Base-by-base conservation (phyloP, 2,329 filamentous ascomycete genomes). In the Phaeosphaeriaceae sp. region DNA sequence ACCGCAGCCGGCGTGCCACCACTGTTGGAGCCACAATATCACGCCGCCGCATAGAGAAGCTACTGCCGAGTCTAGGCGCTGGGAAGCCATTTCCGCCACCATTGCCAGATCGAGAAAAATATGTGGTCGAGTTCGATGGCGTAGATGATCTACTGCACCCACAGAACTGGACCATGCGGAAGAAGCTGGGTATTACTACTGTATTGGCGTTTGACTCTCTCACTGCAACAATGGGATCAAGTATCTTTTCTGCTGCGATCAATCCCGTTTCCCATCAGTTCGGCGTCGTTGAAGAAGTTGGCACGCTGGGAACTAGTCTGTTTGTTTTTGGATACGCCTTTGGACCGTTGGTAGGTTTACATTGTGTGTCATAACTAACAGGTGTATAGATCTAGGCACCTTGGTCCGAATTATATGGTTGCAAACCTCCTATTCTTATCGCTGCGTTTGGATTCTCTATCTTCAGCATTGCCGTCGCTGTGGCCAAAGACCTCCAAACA, bases 91-190 rank as follows among this genome's bases (percentile, higher is more conserved):
- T 86, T 62, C 89, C 89, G 2, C 88, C 88, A 2, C 78, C 75
- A 0, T 70, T 92, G 37, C 88, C 88, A 2, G 84, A 86, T 3
- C 80, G 82, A 59, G 89, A 93, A 62, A 85, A 89, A 56, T 93
- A 92, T 66, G 88, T 92, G 0, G 89, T 93, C 38, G 89, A 83
- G 44, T 97, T 95, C 64, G 87, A 92, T 60, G 91, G 91, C 0
- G 87, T 85, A 1, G 82, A 92, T 56, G 92, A 96, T 65, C 92
- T 91, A 2, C 68, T 92, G 54, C 91, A 96, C 72, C 87, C 91
- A 0, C 89, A 94, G 75, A 97, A 96, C 71, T 97, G 92, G 92
- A 81, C 89, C 0, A 71, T 88, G 53, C 83, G 77, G 65, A 92
- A 89, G 77, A 96, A 96, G 85, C 42, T 91, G 33, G 62, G 81